phyloP scores from a whole-genome alignment of 2,329 filamentous ascomycete species.

The Ophiostoma angusticollis region DNA sequence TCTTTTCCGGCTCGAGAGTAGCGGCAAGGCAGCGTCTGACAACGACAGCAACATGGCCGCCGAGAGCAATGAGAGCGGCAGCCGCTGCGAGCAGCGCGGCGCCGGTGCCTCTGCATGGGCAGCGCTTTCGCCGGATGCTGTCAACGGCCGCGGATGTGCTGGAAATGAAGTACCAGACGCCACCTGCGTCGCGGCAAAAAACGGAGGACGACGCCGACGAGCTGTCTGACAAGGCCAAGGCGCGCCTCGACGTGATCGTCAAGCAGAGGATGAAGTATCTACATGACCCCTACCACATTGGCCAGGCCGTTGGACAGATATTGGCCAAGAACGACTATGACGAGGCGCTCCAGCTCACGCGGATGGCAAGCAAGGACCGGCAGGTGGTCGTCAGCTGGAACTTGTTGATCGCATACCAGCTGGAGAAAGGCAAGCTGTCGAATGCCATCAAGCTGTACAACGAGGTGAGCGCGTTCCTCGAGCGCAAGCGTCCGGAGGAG shows the following conservation, averaged over 20 bases:
- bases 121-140: no score
- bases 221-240: background rate
- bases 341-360: conserved; percentile 56
- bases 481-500: no score
- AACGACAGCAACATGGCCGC: background rate
- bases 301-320: conserved; percentile 48
- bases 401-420: conserved; percentile 59
- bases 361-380: conserved; percentile 51
- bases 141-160: no score
- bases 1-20: background rate
- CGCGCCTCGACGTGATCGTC: background rate
- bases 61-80: background rate
- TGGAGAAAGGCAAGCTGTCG: conserved; percentile 47
- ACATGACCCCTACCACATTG: conserved; percentile 60
- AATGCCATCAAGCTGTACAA: conserved; percentile 74
- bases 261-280: conserved; percentile 28
- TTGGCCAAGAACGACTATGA: conserved; percentile 47
- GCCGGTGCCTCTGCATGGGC: background rate
- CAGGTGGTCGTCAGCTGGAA: conserved; percentile 77
- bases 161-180: no score
- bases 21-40: background rate
- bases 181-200: no score
- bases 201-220: background rate
- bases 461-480: conserved; percentile 62
- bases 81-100: background rate